phyloP scores from a whole-genome alignment of 2,329 filamentous ascomycete species.

The Aspergillus sp. region DNA sequence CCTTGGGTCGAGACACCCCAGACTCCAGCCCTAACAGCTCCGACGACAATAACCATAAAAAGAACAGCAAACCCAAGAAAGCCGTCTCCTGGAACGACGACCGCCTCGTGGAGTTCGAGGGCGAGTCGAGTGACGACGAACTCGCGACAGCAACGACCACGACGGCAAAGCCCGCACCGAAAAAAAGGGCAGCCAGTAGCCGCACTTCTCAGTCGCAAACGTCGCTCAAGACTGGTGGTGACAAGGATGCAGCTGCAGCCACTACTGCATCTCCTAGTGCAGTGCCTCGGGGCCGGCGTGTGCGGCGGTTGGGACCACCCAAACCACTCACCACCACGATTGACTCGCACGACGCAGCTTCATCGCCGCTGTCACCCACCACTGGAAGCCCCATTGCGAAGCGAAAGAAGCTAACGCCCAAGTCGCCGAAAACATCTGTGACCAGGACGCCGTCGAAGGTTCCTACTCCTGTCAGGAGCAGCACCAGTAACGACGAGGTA shows the following conservation, averaged over 20 bases:
- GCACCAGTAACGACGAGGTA: slow-evolving; percentile 16
- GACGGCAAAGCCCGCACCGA: slow-evolving; percentile 20
- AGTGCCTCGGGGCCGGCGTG: slow-evolving; percentile 30
- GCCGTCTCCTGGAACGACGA: slow-evolving; percentile 41
- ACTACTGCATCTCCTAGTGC: slow-evolving; percentile 26
- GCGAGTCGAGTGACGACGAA: slow-evolving; percentile 24
- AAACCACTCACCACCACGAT: slow-evolving; percentile 22
- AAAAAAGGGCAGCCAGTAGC: slow-evolving; percentile 24
- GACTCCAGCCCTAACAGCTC: neutral
- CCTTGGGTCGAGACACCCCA: slow-evolving; percentile 21
- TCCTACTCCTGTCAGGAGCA: slow-evolving; percentile 16
- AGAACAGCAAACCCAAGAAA: slow-evolving; percentile 23
- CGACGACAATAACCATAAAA: neutral
- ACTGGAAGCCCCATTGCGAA: slow-evolving; percentile 26
- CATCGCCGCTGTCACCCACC: slow-evolving; percentile 18
- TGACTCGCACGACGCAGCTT: slow-evolving; percentile 13
- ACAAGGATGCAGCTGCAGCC: slow-evolving; percentile 15
- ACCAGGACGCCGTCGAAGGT: slow-evolving; percentile 23
- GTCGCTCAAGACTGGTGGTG: slow-evolving; percentile 20
- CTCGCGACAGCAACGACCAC: slow-evolving; percentile 17
- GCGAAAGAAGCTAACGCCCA: slow-evolving; percentile 38
- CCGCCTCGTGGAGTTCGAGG: slow-evolving; percentile 37
- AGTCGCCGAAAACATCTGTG: slow-evolving; percentile 27
- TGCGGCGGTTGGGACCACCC: slow-evolving; percentile 32
- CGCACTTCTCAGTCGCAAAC: slow-evolving; percentile 27